phyloP scores from a whole-genome alignment of 129 eudicot genomes.

The Flaveria linearis region DNA sequence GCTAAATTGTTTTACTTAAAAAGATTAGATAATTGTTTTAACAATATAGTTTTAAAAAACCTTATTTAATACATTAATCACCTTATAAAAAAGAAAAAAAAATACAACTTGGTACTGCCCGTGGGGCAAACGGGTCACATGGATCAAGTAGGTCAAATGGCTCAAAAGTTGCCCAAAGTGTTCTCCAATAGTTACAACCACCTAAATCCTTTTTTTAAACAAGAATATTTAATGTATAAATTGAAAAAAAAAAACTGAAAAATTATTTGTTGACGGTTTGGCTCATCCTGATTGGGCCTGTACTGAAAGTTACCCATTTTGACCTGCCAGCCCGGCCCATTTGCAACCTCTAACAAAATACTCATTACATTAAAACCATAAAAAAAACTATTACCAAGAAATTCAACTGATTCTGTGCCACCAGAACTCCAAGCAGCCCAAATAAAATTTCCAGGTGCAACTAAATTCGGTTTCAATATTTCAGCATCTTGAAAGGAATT shows the following conservation, averaged over 20 bases:
- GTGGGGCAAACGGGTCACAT: neutral
- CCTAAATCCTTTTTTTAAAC: neutral
- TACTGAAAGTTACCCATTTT: neutral
- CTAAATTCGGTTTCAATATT: constrained; percentile 82
- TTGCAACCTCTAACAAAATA: constrained; percentile 7
- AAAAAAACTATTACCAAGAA: constrained; percentile 55
- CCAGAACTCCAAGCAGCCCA: constrained; percentile 99
- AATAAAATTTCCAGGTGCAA: constrained; percentile 90
- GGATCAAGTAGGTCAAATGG: neutral
- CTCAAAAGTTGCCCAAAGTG: neutral
- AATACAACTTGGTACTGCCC: neutral
- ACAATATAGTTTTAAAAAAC: neutral
- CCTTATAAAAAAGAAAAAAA: neutral
- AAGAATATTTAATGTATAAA: neutral
- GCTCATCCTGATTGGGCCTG: neutral
- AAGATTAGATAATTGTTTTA: neutral
- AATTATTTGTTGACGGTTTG: neutral
- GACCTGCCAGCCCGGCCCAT: neutral
- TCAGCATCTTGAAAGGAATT: constrained; percentile 75
- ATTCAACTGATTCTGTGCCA: constrained; percentile 87
- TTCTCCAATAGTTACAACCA: neutral
- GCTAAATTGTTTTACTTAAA: neutral
- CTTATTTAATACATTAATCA: neutral
- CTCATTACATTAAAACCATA: neutral
- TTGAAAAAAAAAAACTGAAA: neutral